Conservation (phyloP, 768 basidiomycete genomes). For the Auricularia sp. region DNA sequence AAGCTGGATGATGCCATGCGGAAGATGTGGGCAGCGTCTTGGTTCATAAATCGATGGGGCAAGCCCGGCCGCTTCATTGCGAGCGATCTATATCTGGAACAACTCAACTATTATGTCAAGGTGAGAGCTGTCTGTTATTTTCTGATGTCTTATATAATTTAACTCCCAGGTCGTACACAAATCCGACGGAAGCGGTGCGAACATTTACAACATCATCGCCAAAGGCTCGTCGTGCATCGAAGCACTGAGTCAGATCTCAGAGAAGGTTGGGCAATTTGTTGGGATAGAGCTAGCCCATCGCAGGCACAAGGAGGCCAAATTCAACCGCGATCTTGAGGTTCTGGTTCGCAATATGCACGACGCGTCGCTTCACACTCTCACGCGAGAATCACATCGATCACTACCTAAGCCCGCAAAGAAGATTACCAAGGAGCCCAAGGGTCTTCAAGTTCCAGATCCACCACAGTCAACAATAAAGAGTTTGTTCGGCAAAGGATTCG, state of each 20-base stretch:
- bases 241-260: slow-evolving; percentile 13
- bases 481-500: no score
- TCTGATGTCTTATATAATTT: neutral
- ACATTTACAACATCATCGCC: slow-evolving; percentile 17
- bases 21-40: slow-evolving; percentile 14
- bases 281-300: neutral
- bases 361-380: slow-evolving; percentile 7
- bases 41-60: slow-evolving; percentile 23
- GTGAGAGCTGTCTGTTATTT: slow-evolving; percentile 6
- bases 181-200: slow-evolving; percentile 18
- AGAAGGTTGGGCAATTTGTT: neutral
- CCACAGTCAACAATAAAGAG: no score
- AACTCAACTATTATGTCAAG: slow-evolving; percentile 21
- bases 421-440: no score
- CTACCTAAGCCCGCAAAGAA: no score
- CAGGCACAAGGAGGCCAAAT: slow-evolving; percentile 13
- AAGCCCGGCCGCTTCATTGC: slow-evolving; percentile 17
- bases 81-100: slow-evolving; percentile 22
- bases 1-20: slow-evolving; percentile 11
- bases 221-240: slow-evolving; percentile 24
- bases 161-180: slow-evolving; percentile 15
- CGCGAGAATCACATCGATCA: no score
- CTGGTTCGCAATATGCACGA: slow-evolving; percentile 15
- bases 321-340: neutral
- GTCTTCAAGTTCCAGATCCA: no score